Evolutionary conservation across 306 rosid genomes (phyloP).

Genomic region (Cotoneaster glaucophyllus): DNA sequence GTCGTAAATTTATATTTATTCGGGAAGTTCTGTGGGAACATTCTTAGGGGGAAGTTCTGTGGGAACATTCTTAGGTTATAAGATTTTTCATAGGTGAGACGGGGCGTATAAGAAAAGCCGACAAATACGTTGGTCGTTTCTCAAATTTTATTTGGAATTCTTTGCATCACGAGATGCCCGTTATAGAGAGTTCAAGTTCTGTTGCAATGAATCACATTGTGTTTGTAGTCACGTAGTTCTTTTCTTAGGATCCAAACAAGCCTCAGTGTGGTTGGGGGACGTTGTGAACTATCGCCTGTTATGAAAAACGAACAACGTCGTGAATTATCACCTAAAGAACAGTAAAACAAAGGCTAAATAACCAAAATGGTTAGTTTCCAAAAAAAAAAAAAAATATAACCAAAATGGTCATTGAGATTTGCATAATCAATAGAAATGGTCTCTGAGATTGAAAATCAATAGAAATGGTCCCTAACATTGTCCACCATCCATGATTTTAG

Average conservation of each 20-base stretch:
- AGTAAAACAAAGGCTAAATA: neutral
- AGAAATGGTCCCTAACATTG: too few species aligned
- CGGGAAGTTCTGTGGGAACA: constrained; percentile 1
- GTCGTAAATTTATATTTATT: neutral
- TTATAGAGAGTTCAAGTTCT: neutral
- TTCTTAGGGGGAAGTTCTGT: constrained; percentile 5
- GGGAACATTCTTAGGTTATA: neutral
- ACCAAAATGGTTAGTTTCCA: too few species aligned
- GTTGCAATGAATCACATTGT: neutral
- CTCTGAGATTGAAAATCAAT: too few species aligned
- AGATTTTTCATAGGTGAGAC: neutral
- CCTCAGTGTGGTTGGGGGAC: too few species aligned
- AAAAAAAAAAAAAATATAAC: too few species aligned
- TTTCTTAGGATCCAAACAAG: neutral
- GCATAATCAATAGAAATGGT: too few species aligned
- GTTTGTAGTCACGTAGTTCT: neutral
- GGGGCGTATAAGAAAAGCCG: neutral
- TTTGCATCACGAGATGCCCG: neutral
- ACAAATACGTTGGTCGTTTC: neutral
- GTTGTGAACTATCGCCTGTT: too few species aligned
- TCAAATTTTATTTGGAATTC: neutral
- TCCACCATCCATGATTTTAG: too few species aligned
- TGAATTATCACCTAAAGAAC: too few species aligned
- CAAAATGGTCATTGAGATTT: too few species aligned
- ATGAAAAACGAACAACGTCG: too few species aligned